Evolutionary conservation across 2,329 filamentous ascomycete species (phyloP), one percentile per base, ranked within the genome.

Genomic region (Aspergillus sp.): DNA sequence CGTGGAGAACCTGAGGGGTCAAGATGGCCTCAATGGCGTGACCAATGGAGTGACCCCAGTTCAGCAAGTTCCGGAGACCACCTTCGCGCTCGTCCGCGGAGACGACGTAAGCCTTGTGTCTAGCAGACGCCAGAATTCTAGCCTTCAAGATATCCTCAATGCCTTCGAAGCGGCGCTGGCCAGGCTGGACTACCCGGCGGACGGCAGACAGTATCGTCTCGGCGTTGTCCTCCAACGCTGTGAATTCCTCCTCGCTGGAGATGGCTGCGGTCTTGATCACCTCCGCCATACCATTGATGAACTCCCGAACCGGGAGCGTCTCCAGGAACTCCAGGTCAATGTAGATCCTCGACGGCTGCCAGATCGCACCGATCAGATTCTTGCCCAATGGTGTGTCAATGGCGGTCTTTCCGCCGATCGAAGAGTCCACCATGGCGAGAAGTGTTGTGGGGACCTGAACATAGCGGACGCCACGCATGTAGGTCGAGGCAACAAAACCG

Each of bases 231-330:
- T 99, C 95, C 17, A 99, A 82, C 11, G 89, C 77, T 47, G 88
- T 84, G 73, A 99, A 99, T 72, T 97, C 94, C 8, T 83, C 79
- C 76, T 96, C 92, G 70, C 96, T 87, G 86, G 94, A 97, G 69
- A 99, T 98, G 57, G 95, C 95, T 3, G 95, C 95, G 3, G 95
- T 99, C 85, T 97, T 97, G 75, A 97, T 85, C 30, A 99, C 94
- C 80, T 99, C 95, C 25, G 94, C 95, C 94, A 99, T 97, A 62
- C 95, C 95, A 75, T 99, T 99, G 78, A 97, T 92, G 72, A 99
- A 94, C 78, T 99, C 94, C 66, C 95, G 85, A 65, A 89, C 88
- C 1, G 94, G 93, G 19, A 99, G 82, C 1, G 92, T 96, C 73
- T 96, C 91, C 58, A 99, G 83, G 73, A 99, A 98, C 58, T 88